These are phyloP conservation scores for Diddensiella transvaalensis DNA, from an alignment of 805 yeast genomes.

Conservation along the genomic window DNA sequence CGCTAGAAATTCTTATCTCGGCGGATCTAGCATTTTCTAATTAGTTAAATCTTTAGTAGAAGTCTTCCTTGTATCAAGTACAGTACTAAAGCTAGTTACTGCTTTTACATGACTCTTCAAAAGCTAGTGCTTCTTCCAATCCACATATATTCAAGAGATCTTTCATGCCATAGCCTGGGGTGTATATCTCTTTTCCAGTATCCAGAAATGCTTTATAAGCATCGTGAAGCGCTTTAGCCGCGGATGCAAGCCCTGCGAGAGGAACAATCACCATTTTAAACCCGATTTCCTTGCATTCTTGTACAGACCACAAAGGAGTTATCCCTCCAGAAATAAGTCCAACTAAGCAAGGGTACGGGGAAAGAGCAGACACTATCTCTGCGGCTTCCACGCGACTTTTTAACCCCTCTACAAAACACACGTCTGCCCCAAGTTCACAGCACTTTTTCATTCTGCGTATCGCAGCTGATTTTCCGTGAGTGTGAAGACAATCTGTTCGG, in stretches of 20 bases:
- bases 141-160: neutral
- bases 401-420: slow-evolving; percentile 13
- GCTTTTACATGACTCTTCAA: neutral
- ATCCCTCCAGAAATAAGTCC: slow-evolving; percentile 6
- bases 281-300: slow-evolving; percentile 4
- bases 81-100: neutral
- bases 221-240: neutral
- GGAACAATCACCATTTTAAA: slow-evolving; percentile 12
- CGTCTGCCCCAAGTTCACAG: slow-evolving; percentile 8
- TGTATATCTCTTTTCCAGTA: slow-evolving; percentile 1
- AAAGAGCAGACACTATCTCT: slow-evolving; percentile 1
- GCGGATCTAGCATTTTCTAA: neutral
- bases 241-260: slow-evolving; percentile 5
- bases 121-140: neutral
- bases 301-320: slow-evolving; percentile 9
- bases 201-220: neutral
- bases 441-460: slow-evolving; percentile 6
- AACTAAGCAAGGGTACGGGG: slow-evolving; percentile 11
- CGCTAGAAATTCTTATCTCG: neutral
- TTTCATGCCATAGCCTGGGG: neutral
- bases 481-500: slow-evolving; percentile 9
- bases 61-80: too few species aligned
- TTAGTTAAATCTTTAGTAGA: too few species aligned
- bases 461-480: slow-evolving; percentile 9
- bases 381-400: slow-evolving; percentile 7